Base-by-base conservation (phyloP, 1,284 basidiomycete genomes). In the Anthracocystis setariae region DNA sequence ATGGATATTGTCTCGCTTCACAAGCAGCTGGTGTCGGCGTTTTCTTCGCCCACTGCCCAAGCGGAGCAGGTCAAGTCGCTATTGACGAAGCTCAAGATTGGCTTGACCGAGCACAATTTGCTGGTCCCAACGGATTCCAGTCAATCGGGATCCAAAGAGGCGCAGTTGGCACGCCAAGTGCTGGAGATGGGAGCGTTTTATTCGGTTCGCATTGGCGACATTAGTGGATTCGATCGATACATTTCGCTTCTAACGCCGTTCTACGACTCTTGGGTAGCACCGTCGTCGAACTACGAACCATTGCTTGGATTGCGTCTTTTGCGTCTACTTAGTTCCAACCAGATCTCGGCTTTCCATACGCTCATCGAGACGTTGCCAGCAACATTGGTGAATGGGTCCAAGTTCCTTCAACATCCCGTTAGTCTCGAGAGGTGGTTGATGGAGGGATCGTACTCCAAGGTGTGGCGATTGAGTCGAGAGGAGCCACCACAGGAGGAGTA, bases 281-380 rank as follows among this genome's bases (percentile, higher is more conserved):
- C 88, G 3, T 98, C 95, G 10, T 87, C 89, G 61, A 90, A 91
- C 83, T 91, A 95, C 85, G 91, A 90, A 73, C 89, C 94, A 46
- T 89, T 98, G 58, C 89, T 93, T 47, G 94, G 95, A 1, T 89
- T 99, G 23, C 91, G 95, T 80, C 90, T 99, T 80, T 91, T 98
- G 74, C 91, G 93, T 24, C 89, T 97, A 63, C 89, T 99, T 71
- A 93, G 92, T 1, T 92, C 95, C 84, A 98, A 97, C 84, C 90
- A 92, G 80, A 96, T 98, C 81, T 93, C 95, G 40, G 92, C 95
- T 81, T 98, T 98, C 86, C 96, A 99, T 84, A 96, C 93, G n/a
- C 90, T 92, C n/a, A 89, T 99, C 59, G 96, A 99, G 84, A 91
- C 92, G n/a, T 88, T 98, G 20, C 78, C 83, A 0, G 45, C 68